These are phyloP conservation scores for Aspergillus sclerotioniger DNA, from an alignment of 495 filamentous ascomycete species.

Conservation along the genomic window DNA sequence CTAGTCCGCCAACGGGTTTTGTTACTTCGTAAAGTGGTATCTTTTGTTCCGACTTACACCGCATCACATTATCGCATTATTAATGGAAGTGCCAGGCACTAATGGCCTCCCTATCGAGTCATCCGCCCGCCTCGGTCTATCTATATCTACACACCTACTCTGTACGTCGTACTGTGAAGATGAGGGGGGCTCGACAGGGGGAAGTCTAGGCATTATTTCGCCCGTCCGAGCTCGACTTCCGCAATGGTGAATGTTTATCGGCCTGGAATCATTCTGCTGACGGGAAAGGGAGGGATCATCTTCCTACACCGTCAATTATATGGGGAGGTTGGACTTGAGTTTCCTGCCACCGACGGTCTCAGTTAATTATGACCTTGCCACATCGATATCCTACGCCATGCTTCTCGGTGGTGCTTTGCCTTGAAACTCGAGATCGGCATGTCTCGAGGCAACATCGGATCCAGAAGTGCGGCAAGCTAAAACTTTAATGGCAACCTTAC, in stretches of 20 bases:
- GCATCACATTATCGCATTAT: neutral
- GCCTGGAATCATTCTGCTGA: neutral
- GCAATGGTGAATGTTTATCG: neutral
- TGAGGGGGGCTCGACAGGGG: neutral
- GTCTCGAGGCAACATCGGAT: neutral
- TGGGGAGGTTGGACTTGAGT: neutral
- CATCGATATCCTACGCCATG: slow-evolving; percentile 2
- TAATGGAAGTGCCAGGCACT: too few species aligned
- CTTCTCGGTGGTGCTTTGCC: neutral
- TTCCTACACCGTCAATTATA: neutral
- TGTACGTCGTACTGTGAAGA: too few species aligned
- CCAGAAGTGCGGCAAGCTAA: neutral
- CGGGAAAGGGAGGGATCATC: slow-evolving; percentile 4
- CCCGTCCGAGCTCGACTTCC: neutral
- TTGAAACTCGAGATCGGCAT: neutral
- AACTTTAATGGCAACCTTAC: neutral
- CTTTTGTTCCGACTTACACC: neutral
- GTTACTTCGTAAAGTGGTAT: neutral
- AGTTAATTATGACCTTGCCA: neutral
- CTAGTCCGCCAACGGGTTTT: neutral
- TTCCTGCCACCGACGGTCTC: neutral
- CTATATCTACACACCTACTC: too few species aligned
- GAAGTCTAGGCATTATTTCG: neutral
- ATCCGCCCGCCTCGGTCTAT: too few species aligned
- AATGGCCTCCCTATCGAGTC: too few species aligned